These are phyloP conservation scores for Coniochaeta prunicola DNA, from an alignment of 2,329 filamentous ascomycete genomes.

Conservation along the genomic window DNA sequence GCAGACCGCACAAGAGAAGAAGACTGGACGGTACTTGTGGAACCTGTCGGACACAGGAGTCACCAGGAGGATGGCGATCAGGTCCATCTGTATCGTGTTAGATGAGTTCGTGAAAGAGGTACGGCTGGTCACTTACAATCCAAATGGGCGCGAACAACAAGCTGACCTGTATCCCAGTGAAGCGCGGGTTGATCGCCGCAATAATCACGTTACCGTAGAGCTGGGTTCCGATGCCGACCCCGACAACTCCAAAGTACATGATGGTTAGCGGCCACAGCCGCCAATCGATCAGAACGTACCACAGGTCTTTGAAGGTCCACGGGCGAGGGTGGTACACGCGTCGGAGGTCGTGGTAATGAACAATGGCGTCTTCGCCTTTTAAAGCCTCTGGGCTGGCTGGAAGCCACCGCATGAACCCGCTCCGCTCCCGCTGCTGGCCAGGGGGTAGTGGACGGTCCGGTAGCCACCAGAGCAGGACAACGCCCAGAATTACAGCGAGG, in stretches of 20 bases:
- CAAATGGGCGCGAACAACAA: slow-evolving; percentile 86
- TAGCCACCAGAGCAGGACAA: slow-evolving; percentile 80
- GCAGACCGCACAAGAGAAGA: slow-evolving; percentile 70
- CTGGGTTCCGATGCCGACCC: slow-evolving; percentile 85
- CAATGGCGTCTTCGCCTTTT: slow-evolving; percentile 65
- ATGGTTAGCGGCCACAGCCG: slow-evolving; percentile 76
- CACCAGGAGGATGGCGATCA: slow-evolving; percentile 77
- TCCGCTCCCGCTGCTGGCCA: slow-evolving; percentile 48
- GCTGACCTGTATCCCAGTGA: slow-evolving; percentile 70
- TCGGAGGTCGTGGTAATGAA: slow-evolving; percentile 78
- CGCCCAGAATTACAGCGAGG: slow-evolving; percentile 62
- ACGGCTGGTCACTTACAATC: slow-evolving; percentile 53
- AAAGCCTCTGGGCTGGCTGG: slow-evolving; percentile 65
- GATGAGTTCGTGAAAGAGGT: not conserved
- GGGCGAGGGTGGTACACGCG: slow-evolving; percentile 69
- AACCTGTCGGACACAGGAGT: slow-evolving; percentile 85
- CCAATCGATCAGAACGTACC: slow-evolving; percentile 72
- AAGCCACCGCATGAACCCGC: slow-evolving; percentile 54
- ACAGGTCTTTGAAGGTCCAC: slow-evolving; percentile 68
- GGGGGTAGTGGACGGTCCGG: slow-evolving; percentile 75
- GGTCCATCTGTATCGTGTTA: slow-evolving; percentile 58
- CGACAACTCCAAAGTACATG: slow-evolving; percentile 95
- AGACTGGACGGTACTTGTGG: slow-evolving; percentile 68
- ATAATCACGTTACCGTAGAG: slow-evolving; percentile 86
- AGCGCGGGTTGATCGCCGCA: slow-evolving; percentile 62